Base-by-base conservation (phyloP, 345 rosid genomes). In the Jatropha curcas region DNA sequence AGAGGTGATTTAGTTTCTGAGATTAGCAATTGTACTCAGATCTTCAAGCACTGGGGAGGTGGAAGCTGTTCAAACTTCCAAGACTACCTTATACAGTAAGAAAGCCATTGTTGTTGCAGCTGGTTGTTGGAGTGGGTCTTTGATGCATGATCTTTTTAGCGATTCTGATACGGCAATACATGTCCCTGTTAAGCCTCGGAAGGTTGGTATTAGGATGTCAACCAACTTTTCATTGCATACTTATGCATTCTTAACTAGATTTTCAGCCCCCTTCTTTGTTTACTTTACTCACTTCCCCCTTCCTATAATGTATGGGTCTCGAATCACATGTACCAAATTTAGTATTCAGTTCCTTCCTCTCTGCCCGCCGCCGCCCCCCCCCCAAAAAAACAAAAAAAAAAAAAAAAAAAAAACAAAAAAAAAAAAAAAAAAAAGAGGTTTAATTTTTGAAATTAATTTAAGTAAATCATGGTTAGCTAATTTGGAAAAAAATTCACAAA, bases 41-140 rank as follows among this genome's bases (percentile, higher is more conserved):
- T 83, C 86, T 76, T 80, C 71, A 66, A 77, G 78, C 79, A 6
- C 28, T 64, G 82, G 86, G 61, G 87, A 87, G 79, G 83, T 87
- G 74, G 74, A 77, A 80, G 93, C 84, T 76, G 87, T 94, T 66
- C 82, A 68, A 82, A 94, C 97, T 67, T 85, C 80, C 57, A 90
- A 82, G 68, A 86, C 79, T 55, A 76, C 79, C 66, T 76, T 94
- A 84, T 81, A 82, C 71, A 63, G 89, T 79, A 87, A 85, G 77
- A 92, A 88, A 84, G 96, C 90, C 22, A 70, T 90, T 73, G 74
- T 90, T 33, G 77, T 94, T 75, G 97, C 98, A 53, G 88, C 95
- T 74, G 97, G 97, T 84, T 85, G 88, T 85, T 94, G 95, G 97
- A 92, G 89, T 82, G 93, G 95, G 11, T 81, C 91, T 82, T 74